Evolutionary conservation across 768 basidiomycete genomes (phyloP).

Genomic region (Leccinum longicurvipes): DNA sequence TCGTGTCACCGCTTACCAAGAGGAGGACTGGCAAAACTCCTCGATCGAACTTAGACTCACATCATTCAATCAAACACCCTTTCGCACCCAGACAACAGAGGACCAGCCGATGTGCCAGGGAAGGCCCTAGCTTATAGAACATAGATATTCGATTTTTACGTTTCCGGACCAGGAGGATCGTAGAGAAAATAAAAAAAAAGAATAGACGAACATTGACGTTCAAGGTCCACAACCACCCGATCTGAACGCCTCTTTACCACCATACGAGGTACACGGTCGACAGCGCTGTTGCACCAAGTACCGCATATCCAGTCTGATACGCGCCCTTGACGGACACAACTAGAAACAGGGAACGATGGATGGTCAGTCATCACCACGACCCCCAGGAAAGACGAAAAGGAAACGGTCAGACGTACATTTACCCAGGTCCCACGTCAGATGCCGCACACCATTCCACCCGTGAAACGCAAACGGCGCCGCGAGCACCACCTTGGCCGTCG

Average conservation of each 20-base stretch:
- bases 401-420: constrained; percentile 61
- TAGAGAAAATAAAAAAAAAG: neutral
- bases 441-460: constrained; percentile 84
- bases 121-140: neutral
- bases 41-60: neutral
- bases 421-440: constrained; percentile 85
- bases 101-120: neutral
- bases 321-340: constrained; percentile 79
- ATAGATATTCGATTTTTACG: neutral
- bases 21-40: neutral
- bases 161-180: neutral
- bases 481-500: constrained; percentile 70
- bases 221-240: neutral
- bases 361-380: neutral
- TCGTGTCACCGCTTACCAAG: too few species aligned
- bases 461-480: constrained; percentile 92
- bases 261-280: constrained; percentile 63
- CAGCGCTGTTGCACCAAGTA: constrained; percentile 73
- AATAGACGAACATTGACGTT: neutral
- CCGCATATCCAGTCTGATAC: constrained; percentile 80
- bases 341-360: constrained; percentile 28
- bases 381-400: neutral
- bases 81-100: neutral
- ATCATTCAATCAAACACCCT: neutral
- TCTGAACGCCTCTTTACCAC: constrained; percentile 19